Conservation (phyloP, 1,284 basidiomycete genomes). For the Tilletia walkeri region DNA sequence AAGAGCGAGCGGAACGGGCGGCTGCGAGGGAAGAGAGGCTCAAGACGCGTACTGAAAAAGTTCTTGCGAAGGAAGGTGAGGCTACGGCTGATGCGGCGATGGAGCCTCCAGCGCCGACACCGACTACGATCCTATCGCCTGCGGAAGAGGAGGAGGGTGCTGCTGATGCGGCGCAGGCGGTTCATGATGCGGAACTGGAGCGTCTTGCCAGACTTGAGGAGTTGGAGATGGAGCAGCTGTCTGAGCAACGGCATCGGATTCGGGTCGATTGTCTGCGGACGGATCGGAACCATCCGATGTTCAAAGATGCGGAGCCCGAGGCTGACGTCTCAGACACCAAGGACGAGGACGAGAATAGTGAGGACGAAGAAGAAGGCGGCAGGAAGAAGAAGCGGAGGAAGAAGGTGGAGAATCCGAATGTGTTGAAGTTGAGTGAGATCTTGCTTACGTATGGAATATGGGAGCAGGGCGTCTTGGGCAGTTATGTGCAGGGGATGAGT, state of each 20-base stretch:
- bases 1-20: not conserved
- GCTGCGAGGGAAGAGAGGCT: not conserved
- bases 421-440: slow-evolving; percentile 73
- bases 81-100: slow-evolving; percentile 57
- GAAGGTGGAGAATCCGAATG: slow-evolving; percentile 82
- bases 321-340: not conserved
- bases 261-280: slow-evolving; percentile 95
- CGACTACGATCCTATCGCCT: slow-evolving; percentile 72
- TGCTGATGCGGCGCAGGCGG: slow-evolving; percentile 47
- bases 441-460: slow-evolving; percentile 74
- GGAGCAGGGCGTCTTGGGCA: slow-evolving; percentile 31
- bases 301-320: slow-evolving; percentile 58
- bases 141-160: slow-evolving; percentile 64
- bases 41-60: not conserved
- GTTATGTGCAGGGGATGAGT: slow-evolving; percentile 93
- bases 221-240: slow-evolving; percentile 12
- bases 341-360: not conserved
- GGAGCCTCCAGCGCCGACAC: slow-evolving; percentile 65
- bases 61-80: not conserved
- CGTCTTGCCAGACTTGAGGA: not conserved
- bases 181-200: slow-evolving; percentile 43
- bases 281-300: slow-evolving; percentile 86
- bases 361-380: not conserved
- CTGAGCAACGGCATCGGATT: slow-evolving; percentile 75
- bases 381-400: slow-evolving; percentile 62